Evolutionary conservation across 306 rosid species (phyloP), one percentile per base, ranked within the genome.

Genomic region (Trifolium subterraneum): DNA sequence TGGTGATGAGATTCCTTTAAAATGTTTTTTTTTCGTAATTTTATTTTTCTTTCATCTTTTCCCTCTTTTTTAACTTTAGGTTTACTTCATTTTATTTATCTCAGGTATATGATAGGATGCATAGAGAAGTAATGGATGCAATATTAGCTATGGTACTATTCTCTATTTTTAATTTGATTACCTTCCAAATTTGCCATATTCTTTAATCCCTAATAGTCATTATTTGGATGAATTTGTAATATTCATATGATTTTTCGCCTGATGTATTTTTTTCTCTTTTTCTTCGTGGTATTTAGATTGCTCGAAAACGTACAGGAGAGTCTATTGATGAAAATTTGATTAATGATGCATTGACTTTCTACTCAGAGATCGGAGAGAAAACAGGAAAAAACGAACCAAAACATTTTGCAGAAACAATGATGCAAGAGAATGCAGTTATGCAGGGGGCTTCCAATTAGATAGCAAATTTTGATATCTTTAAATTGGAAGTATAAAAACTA

Each of bases 61-160:
- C 27, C 60, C 58, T 23, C 29, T 19, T 65, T 14, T 14, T 42
- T 25, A 18, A 19, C 36, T 25, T 11, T 7, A 2, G 8, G 15
- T 33, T 72, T 22, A 12, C 52, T 56, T 45, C 44, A 15, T 68
- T 73, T 68, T 74, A 52, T 82, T 70, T 48, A 64, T 69, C 75
- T 82, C 87, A 90, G 92, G 90, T 92, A 48, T 85, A 80, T 73
- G 86, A 58, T 74, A 90, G 90, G 71, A 70, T 90, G 75, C 86
- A 88, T 82, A 78, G 75, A 36, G 86, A 86, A 81, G 86, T 85
- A 19, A 79, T 83, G 73, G 92, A 82, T 77, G 96, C 90, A 80
- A 88, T 92, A 68, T 77, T 86, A 42, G 84, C 87, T 60, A 83
- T 90, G 96, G 96, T 90, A 88, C 29, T 25, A 25, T 35, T 67